Evolutionary conservation across 2,329 filamentous ascomycete genomes (phyloP).

Genomic region (Penicillium verrucosum): DNA sequence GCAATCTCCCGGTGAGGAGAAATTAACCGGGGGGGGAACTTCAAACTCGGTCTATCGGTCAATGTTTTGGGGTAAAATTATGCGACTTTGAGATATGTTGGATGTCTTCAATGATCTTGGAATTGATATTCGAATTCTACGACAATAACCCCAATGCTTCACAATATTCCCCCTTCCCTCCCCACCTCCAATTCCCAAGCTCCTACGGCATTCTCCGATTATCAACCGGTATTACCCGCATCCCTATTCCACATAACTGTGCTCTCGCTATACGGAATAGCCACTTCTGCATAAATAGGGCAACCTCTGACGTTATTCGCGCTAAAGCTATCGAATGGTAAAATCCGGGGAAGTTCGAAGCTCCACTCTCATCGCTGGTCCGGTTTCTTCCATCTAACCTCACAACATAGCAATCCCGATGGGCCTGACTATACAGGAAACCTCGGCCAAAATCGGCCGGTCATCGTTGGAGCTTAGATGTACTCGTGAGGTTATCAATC

Average conservation of each 20-base stretch:
- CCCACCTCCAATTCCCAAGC: background rate
- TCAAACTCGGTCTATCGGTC: background rate
- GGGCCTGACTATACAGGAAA: background rate
- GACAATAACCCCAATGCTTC: background rate
- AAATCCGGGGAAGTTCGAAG: constrained; percentile 6
- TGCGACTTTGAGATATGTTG: background rate
- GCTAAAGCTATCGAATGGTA: background rate
- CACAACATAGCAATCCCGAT: background rate
- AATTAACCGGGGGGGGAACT: constrained; percentile 17
- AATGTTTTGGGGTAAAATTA: constrained; percentile 2
- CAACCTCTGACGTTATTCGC: background rate
- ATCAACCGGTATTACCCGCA: constrained; percentile 3
- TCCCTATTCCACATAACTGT: background rate
- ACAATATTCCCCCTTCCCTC: background rate
- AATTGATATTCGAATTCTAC: background rate
- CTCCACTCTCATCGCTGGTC: constrained; percentile 2
- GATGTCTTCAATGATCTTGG: background rate
- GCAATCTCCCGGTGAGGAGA: constrained; percentile 21
- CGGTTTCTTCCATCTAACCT: background rate
- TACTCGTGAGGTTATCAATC: background rate
- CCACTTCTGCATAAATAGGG: background rate
- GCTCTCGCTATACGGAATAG: background rate
- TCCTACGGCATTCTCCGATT: background rate
- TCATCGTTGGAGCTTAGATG: background rate
- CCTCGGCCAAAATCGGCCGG: background rate